Evolutionary conservation across 345 rosid species (phyloP).

Genomic region (Brassica nigra): DNA sequence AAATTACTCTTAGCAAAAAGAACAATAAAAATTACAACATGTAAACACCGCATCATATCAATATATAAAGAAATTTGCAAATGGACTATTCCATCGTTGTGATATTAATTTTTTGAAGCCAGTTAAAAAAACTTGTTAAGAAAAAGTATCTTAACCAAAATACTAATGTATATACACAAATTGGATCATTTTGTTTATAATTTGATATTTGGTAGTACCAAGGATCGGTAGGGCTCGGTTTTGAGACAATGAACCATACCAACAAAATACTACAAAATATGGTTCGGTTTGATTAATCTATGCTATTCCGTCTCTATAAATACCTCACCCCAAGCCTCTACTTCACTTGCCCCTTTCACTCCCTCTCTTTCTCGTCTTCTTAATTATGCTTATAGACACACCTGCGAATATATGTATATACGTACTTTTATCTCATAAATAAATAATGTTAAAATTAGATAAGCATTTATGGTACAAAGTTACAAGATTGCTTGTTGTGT

Average conservation of each 20-base stretch:
- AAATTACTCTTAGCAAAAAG: background rate
- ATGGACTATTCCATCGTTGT: background rate
- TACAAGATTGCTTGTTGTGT: slow-evolving; percentile 23
- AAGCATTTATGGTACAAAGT: slow-evolving; percentile 18
- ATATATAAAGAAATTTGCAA: background rate
- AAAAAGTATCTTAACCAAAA: background rate
- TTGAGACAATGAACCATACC: slow-evolving; percentile 2
- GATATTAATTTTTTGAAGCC: no score
- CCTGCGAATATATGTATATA: background rate
- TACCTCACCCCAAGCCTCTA: slow-evolving; percentile 2
- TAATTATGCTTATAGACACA: background rate
- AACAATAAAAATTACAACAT: background rate
- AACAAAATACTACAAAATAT: background rate
- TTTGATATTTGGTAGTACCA: background rate
- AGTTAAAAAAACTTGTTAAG: background rate
- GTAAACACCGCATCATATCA: background rate
- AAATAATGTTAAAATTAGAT: background rate
- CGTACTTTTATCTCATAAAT: slow-evolving; percentile 2
- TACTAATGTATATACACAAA: background rate
- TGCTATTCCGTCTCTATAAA: slow-evolving; percentile 26
- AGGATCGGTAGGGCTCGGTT: slow-evolving; percentile 12
- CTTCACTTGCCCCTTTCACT: slow-evolving; percentile 25
- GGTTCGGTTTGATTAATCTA: background rate
- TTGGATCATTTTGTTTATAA: background rate
- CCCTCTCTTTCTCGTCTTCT: slow-evolving; percentile 14